Evolutionary conservation across 371 early-diverging fungal species (phyloP).

Genomic region (Blastocladiella emersonii): DNA sequence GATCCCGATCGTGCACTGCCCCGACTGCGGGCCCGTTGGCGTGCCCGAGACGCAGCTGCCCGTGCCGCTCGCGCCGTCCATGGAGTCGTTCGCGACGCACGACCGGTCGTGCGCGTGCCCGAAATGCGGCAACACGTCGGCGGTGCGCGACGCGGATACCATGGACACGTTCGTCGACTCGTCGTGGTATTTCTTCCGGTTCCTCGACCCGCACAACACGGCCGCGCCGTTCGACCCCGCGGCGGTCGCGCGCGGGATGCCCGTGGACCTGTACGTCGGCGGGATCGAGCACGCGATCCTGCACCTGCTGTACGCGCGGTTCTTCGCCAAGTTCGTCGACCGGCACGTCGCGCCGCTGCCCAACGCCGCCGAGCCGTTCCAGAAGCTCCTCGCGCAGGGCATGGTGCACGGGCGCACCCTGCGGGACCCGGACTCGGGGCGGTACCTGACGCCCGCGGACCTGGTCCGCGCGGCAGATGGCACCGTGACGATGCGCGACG

Average conservation of each 20-base stretch:
- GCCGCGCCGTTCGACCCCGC: conserved; percentile 41
- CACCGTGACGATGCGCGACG: conserved; percentile 6
- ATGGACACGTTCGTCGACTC: conserved; percentile 96
- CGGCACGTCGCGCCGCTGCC: conserved; percentile 17
- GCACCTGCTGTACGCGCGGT: conserved; percentile 89
- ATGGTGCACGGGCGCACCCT: conserved; percentile 86
- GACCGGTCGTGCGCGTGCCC: conserved; percentile 35
- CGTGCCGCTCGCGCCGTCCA: conserved; percentile 50
- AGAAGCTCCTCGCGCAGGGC: conserved; percentile 72
- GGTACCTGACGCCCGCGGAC: conserved; percentile 69
- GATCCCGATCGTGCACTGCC: conserved; percentile 89
- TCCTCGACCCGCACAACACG: conserved; percentile 59
- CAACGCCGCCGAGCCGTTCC: conserved; percentile 64
- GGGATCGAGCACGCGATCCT: conserved; percentile 89
- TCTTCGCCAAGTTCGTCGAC: conserved; percentile 65
- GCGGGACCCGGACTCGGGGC: conserved; percentile 54
- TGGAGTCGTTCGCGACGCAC: conserved; percentile 50
- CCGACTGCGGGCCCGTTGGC: conserved; percentile 65
- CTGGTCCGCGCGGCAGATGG: conserved; percentile 26
- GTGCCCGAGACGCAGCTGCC: conserved; percentile 74
- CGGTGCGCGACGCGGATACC: conserved; percentile 77
- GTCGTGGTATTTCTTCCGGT: conserved; percentile 87
- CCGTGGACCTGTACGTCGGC: conserved; percentile 86
- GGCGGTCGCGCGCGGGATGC: conserved; percentile 45
- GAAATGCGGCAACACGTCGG: conserved; percentile 9